phyloP scores from a whole-genome alignment of 371 early-diverging fungal genomes.

The Syncephalis fuscata region DNA sequence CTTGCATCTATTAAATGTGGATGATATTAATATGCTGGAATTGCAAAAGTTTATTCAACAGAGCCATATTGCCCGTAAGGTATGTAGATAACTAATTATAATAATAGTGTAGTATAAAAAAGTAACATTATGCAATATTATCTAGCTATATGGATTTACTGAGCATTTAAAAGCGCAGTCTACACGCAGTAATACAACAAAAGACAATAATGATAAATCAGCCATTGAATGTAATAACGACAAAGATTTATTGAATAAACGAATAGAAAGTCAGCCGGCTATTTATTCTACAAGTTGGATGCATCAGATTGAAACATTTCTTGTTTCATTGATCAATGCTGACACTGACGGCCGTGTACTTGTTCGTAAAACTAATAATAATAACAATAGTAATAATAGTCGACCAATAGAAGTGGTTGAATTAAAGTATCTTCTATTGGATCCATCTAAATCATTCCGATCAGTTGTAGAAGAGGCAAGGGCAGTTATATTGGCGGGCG shows the following conservation, averaged over 20 bases:
- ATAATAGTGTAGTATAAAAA: too few relatives aligned
- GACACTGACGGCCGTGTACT: conserved; percentile 57
- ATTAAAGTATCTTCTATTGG: conserved; percentile 61
- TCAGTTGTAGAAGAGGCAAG: conserved; percentile 63
- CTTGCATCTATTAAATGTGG: conserved; percentile 42
- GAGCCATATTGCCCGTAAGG: conserved; percentile 58
- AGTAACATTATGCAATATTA: too few relatives aligned
- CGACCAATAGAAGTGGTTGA: conserved; percentile 9
- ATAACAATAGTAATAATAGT: conserved; percentile 1
- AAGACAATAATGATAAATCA: too few relatives aligned
- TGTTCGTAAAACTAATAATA: too few relatives aligned
- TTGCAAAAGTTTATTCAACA: conserved; percentile 47
- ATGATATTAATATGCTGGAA: conserved; percentile 77
- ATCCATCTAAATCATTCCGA: conserved; percentile 70
- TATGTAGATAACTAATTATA: conserved; percentile 1
- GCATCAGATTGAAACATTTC: conserved; percentile 29
- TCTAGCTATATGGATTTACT: too few relatives aligned
- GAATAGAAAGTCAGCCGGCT: too few relatives aligned
- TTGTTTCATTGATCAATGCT: conserved; percentile 37
- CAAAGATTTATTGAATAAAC: too few relatives aligned
- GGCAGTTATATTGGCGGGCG: conserved; percentile 85
- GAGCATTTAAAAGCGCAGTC: too few relatives aligned
- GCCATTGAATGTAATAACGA: too few relatives aligned
- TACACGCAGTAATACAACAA: too few relatives aligned
- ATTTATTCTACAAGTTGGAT: neutral